A percentile compares a stretch with the other conserved stretches of the same genome.
Conservation (phyloP, 2,329 filamentous ascomycete species). For the Thelonectria blattea region DNA sequence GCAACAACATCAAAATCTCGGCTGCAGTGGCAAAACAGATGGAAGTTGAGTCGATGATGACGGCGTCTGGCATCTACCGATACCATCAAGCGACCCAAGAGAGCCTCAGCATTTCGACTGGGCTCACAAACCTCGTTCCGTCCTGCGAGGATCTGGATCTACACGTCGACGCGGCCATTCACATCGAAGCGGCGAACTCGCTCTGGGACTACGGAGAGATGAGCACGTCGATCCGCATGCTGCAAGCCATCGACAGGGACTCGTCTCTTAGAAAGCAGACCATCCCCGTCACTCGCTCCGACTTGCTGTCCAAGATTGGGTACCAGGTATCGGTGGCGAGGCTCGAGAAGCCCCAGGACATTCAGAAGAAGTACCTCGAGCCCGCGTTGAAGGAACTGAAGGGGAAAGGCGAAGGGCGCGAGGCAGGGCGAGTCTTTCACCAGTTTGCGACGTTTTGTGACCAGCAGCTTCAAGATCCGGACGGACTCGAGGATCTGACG, state of each 20-base stretch:
- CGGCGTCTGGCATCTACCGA: conserved; percentile 76
- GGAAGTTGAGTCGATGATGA: conserved; percentile 78
- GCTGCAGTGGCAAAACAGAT: conserved; percentile 69
- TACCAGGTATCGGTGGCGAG: conserved; percentile 88
- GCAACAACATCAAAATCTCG: conserved; percentile 65
- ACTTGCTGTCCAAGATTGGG: conserved; percentile 85
- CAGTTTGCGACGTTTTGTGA: conserved; percentile 97
- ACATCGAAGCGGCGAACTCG: conserved; percentile 84
- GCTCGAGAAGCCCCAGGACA: conserved; percentile 87
- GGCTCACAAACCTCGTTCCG: conserved; percentile 77
- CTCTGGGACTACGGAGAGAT: conserved; percentile 95
- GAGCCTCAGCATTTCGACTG: conserved; percentile 83
- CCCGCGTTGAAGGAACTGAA: conserved; percentile 84
- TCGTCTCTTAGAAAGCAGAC: conserved; percentile 70
- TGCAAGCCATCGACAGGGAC: conserved; percentile 72
- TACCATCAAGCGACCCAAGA: conserved; percentile 85
- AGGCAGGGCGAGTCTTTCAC: conserved; percentile 88
- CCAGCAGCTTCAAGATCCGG: conserved; percentile 86
- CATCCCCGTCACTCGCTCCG: conserved; percentile 74
- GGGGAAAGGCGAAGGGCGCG: conserved; percentile 68
- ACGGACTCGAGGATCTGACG: conserved; percentile 82
- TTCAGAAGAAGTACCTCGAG: conserved; percentile 84
- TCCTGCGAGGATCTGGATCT: conserved; percentile 74
- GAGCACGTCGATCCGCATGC: conserved; percentile 85
- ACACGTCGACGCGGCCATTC: conserved; percentile 76